Evolutionary conservation across 345 rosid genomes (phyloP).

Genomic region (Euphorbia peplus): DNA sequence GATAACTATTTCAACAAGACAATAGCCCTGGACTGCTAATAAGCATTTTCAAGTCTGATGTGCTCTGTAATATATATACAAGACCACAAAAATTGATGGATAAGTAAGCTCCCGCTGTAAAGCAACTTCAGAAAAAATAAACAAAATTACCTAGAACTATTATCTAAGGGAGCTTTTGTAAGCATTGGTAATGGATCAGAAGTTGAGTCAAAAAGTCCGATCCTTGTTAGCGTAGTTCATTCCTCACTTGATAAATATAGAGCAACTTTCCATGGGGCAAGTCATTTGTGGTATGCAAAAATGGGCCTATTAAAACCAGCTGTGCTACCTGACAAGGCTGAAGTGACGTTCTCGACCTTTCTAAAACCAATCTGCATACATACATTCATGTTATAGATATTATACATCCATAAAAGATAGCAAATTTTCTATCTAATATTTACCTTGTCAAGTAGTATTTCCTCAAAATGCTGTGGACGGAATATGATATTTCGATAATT

Average conservation of each 20-base stretch:
- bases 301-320: constrained; percentile 76
- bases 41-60: too few relatives aligned
- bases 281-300: constrained; percentile 69
- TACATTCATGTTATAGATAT: neutral
- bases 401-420: neutral
- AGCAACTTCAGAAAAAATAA: too few relatives aligned
- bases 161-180: too few relatives aligned
- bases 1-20: too few relatives aligned
- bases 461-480: constrained; percentile 60
- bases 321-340: constrained; percentile 58
- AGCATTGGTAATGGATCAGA: too few relatives aligned
- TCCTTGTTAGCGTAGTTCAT: too few relatives aligned
- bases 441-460: constrained; percentile 93
- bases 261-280: neutral
- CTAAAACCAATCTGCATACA: constrained; percentile 81
- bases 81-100: too few relatives aligned
- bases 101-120: too few relatives aligned
- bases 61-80: too few relatives aligned
- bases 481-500: constrained; percentile 48
- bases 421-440: neutral
- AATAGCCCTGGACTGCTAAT: too few relatives aligned
- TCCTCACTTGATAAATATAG: neutral
- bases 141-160: too few relatives aligned
- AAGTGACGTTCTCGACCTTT: constrained; percentile 67
- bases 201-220: too few relatives aligned